Evolutionary conservation across 2,329 filamentous ascomycete species (phyloP).

Genomic region (Gaeumannomyces sp.): DNA sequence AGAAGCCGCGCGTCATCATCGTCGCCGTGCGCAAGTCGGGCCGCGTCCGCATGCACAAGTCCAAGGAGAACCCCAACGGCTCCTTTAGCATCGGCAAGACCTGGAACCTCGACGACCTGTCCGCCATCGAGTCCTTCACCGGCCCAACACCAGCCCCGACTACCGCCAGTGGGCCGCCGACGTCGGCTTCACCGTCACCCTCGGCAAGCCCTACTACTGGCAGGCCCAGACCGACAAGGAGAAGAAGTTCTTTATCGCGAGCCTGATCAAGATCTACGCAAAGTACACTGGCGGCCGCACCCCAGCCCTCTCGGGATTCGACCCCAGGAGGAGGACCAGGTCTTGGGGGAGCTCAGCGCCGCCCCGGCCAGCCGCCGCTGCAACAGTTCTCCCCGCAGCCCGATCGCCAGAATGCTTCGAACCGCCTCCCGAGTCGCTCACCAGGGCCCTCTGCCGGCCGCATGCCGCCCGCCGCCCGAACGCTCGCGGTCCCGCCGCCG

Average conservation of each 20-base stretch:
- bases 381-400: conserved; percentile 10
- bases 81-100: conserved; percentile 97
- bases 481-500: too few relatives aligned
- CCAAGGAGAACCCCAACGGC: conserved; percentile 88
- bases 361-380: conserved; percentile 27
- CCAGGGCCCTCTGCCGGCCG: too few relatives aligned
- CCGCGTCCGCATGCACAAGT: conserved; percentile 92
- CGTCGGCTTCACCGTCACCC: conserved; percentile 78
- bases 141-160: conserved; percentile 50
- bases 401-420: not conserved
- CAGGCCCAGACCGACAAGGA: conserved; percentile 88
- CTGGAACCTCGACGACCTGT: conserved; percentile 90
- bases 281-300: conserved; percentile 89
- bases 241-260: conserved; percentile 98
- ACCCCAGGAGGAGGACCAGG: conserved; percentile 68
- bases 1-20: conserved; percentile 88
- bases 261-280: conserved; percentile 89
- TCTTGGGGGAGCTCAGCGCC: conserved; percentile 53
- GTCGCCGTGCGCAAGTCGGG: conserved; percentile 90
- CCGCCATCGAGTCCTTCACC: conserved; percentile 75
- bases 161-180: conserved; percentile 73
- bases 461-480: not conserved
- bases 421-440: not conserved
- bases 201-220: conserved; percentile 97
- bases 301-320: conserved; percentile 78